These are phyloP conservation scores for Colletotrichum tabaci DNA, from an alignment of 2,329 filamentous ascomycete species.

Conservation along the genomic window DNA sequence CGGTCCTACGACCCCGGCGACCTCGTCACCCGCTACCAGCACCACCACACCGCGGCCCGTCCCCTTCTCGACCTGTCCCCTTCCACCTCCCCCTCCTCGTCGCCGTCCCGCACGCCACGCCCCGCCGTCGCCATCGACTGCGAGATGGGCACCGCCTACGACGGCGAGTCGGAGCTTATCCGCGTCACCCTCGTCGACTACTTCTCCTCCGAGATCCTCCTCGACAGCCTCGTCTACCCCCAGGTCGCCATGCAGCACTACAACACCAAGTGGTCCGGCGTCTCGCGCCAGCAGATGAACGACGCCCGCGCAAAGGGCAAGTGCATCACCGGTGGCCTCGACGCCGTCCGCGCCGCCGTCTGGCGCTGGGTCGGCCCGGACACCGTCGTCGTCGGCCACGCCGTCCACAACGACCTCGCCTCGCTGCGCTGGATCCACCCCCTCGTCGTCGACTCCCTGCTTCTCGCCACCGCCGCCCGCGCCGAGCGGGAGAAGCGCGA, in stretches of 20 bases:
- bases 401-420: slow-evolving; percentile 58
- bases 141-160: slow-evolving; percentile 65
- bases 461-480: slow-evolving; percentile 49
- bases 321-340: slow-evolving; percentile 57
- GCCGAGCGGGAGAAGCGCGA: slow-evolving; percentile 36
- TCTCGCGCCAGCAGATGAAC: slow-evolving; percentile 57
- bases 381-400: slow-evolving; percentile 66
- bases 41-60: slow-evolving; percentile 19
- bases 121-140: slow-evolving; percentile 65
- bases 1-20: slow-evolving; percentile 46
- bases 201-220: slow-evolving; percentile 62
- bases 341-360: slow-evolving; percentile 58
- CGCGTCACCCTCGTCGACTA: slow-evolving; percentile 67
- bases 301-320: slow-evolving; percentile 49
- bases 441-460: slow-evolving; percentile 61
- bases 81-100: background rate
- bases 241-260: slow-evolving; percentile 61
- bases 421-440: slow-evolving; percentile 65
- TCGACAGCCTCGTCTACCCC: slow-evolving; percentile 67
- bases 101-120: slow-evolving; percentile 10
- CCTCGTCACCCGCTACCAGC: slow-evolving; percentile 42
- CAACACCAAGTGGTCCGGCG: slow-evolving; percentile 66
- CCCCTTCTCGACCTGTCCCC: slow-evolving; percentile 15
- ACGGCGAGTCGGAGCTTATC: slow-evolving; percentile 65
- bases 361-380: slow-evolving; percentile 60